These are phyloP conservation scores for Macrophomina phaseolina DNA, from an alignment of 2,329 filamentous ascomycete genomes.

Conservation along the genomic window DNA sequence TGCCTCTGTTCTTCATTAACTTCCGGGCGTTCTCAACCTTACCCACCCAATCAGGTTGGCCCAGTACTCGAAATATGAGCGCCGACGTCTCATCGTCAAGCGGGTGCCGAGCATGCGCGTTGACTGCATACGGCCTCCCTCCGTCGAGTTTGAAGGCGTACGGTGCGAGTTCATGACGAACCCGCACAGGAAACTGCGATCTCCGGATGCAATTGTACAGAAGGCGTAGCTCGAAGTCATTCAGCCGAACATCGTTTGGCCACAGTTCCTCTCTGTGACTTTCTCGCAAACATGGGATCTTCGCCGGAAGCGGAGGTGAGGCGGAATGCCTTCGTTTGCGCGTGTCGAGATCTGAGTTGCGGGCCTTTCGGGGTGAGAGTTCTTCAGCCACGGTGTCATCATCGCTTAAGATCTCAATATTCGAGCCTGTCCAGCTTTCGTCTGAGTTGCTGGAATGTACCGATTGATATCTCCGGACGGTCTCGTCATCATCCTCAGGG, in stretches of 20 bases:
- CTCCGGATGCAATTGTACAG: neutral
- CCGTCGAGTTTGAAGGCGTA: neutral
- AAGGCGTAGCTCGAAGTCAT: neutral
- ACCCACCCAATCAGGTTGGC: neutral
- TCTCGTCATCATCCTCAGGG: neutral
- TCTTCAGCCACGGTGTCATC: too few relatives aligned
- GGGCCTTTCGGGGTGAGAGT: too few relatives aligned
- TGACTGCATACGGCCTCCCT: neutral
- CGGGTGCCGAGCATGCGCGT: neutral
- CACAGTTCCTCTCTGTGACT: too few relatives aligned
- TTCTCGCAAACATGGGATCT: too few relatives aligned
- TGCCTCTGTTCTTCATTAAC: neutral
- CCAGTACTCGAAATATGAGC: neutral
- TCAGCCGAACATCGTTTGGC: neutral
- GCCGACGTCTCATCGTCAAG: neutral
- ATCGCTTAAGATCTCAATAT: too few relatives aligned
- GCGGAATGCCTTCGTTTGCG: too few relatives aligned
- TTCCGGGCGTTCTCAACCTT: neutral
- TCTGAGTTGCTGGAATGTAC: neutral
- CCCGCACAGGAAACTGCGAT: neutral
- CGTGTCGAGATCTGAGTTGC: too few relatives aligned
- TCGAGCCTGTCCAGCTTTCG: neutral
- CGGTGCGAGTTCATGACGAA: neutral
- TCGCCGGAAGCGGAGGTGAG: too few relatives aligned
- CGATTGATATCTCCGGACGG: too few relatives aligned